These are phyloP conservation scores for Echinochloa phyllopogon DNA, from an alignment of 176 grass and related monocot species.

Conservation along the genomic window DNA sequence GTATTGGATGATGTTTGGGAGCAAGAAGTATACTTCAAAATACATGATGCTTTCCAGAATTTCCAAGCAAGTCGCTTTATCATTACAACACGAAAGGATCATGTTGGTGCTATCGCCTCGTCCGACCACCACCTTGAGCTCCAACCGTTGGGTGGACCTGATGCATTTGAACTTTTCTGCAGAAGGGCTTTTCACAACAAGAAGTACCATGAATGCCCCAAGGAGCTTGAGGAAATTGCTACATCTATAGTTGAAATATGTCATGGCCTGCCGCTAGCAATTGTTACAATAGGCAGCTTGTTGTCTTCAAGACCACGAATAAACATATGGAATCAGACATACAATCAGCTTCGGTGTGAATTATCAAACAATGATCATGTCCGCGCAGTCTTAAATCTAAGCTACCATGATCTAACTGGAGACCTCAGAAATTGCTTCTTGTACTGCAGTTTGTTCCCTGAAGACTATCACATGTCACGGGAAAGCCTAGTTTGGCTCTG, in stretches of 20 bases:
- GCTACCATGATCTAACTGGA: constrained; percentile 32
- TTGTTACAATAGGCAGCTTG: constrained; percentile 55
- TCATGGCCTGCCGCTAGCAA: constrained; percentile 51
- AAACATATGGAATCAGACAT: constrained; percentile 47
- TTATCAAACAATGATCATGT: constrained; percentile 40
- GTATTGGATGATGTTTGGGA: constrained; percentile 82
- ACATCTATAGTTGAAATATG: constrained; percentile 56
- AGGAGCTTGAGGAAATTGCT: constrained; percentile 30
- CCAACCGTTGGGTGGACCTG: neutral
- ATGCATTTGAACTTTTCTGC: constrained; percentile 50
- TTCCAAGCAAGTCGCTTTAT: constrained; percentile 39
- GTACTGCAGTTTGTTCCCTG: constrained; percentile 59
- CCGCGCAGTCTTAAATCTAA: constrained; percentile 34
- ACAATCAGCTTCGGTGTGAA: constrained; percentile 60
- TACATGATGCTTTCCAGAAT: constrained; percentile 50
- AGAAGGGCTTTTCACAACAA: constrained; percentile 48
- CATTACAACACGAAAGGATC: constrained; percentile 60
- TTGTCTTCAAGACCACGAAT: constrained; percentile 43
- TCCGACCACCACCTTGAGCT: constrained; percentile 11
- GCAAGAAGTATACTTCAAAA: constrained; percentile 51
- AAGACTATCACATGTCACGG: constrained; percentile 47
- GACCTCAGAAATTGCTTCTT: constrained; percentile 57
- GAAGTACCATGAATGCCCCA: constrained; percentile 42
- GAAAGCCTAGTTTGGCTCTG: constrained; percentile 61
- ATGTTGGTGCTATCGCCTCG: constrained; percentile 51